These are phyloP conservation scores for Lolium rigidum DNA, from an alignment of 176 grass and related monocot species.

Conservation along the genomic window DNA sequence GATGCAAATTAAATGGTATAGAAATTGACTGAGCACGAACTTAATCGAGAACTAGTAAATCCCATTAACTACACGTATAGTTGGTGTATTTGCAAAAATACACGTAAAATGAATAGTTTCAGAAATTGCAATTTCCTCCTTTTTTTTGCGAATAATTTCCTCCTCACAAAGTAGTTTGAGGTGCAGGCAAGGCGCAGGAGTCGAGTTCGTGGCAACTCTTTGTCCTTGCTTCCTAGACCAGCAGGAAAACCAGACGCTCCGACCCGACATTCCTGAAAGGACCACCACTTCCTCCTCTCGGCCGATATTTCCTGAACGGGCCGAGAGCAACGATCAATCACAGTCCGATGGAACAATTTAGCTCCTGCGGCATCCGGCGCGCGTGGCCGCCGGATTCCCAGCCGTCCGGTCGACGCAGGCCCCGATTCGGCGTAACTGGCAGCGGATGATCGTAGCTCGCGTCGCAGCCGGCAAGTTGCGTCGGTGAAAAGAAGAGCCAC, in stretches of 20 bases:
- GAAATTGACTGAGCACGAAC: too few relatives aligned
- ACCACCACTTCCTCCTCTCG: background rate
- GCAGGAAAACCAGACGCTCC: background rate
- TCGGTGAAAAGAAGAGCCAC: background rate
- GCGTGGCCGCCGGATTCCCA: constrained; percentile 1
- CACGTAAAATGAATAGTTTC: too few relatives aligned
- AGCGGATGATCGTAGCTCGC: background rate
- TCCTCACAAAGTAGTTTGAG: background rate
- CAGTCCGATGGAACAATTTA: background rate
- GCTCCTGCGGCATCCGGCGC: background rate
- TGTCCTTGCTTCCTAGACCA: background rate
- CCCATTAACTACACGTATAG: too few relatives aligned
- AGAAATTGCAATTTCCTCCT: too few relatives aligned
- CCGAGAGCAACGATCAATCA: background rate
- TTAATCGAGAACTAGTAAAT: too few relatives aligned
- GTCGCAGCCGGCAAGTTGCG: background rate
- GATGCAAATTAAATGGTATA: too few relatives aligned
- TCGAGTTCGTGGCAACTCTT: background rate
- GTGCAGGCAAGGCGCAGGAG: background rate
- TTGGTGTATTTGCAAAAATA: too few relatives aligned
- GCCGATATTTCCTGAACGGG: constrained; percentile 9
- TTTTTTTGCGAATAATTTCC: too few relatives aligned
- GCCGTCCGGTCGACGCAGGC: constrained; percentile 5
- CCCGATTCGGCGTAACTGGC: constrained; percentile 10
- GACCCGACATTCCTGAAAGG: background rate